Percentiles rank a stretch among this genome's conserved stretches.
These are phyloP conservation scores for Corymbia citriodora DNA, from an alignment of 441 rosid species.

Conservation along the genomic window DNA sequence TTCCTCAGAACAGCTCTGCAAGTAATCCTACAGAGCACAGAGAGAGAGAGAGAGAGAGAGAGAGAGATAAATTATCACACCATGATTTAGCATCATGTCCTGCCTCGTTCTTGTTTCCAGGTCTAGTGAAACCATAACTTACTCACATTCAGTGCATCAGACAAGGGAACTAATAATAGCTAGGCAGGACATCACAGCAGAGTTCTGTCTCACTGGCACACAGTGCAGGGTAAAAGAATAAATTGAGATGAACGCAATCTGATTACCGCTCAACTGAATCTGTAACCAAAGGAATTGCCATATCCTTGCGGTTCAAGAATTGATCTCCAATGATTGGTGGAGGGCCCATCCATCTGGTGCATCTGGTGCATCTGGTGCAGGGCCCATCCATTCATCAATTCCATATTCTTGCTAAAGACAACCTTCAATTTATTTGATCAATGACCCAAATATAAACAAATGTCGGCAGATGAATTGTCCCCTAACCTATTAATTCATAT, in stretches of 20 bases:
- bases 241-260: not conserved
- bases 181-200: not conserved
- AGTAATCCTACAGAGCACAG: not conserved
- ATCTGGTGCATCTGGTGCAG: not conserved
- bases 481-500: not conserved
- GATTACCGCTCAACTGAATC: not conserved
- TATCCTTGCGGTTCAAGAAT: not conserved
- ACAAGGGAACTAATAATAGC: not conserved
- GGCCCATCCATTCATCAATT: not conserved
- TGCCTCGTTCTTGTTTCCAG: not conserved
- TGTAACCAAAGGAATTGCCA: not conserved
- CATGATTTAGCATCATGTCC: fast-evolving
- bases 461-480: not conserved
- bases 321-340: not conserved
- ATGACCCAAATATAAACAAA: not conserved
- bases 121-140: not conserved
- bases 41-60: not conserved
- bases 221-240: not conserved
- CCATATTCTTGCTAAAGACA: not conserved
- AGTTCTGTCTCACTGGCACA: not conserved
- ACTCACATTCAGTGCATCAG: not conserved
- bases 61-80: not conserved
- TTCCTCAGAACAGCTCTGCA: not conserved
- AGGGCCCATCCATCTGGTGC: not conserved
- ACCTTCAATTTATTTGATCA: not conserved